phyloP scores from a whole-genome alignment of 345 rosid species.

The Lumnitzera racemosa region DNA sequence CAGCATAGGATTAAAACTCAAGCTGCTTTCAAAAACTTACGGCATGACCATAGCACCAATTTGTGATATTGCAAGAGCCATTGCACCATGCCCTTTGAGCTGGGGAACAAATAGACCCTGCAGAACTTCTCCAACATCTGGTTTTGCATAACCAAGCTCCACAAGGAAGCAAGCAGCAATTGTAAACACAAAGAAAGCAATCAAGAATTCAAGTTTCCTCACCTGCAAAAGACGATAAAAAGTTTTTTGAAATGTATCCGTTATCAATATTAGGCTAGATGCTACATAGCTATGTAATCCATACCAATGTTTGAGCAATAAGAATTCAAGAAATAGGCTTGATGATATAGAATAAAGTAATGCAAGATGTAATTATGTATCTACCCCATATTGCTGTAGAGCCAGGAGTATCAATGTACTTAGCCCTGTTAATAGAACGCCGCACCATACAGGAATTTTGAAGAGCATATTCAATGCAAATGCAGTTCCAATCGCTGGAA shows the following conservation, averaged over 20 bases:
- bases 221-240: too few relatives aligned
- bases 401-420: conserved; percentile 21
- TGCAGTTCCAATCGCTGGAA: conserved; percentile 24
- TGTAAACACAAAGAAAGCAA: conserved; percentile 25
- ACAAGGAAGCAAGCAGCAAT: conserved; percentile 39
- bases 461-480: conserved; percentile 21
- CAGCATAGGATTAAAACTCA: neutral
- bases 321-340: neutral
- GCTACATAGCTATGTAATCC: too few relatives aligned
- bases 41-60: conserved; percentile 45
- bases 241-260: too few relatives aligned
- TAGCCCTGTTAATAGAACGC: conserved; percentile 17
- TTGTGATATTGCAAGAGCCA: conserved; percentile 36
- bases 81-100: conserved; percentile 26
- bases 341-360: neutral
- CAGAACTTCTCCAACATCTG: conserved; percentile 20
- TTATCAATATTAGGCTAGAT: too few relatives aligned
- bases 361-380: neutral
- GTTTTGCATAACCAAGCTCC: conserved; percentile 32
- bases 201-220: conserved; percentile 31
- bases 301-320: too few relatives aligned
- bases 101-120: conserved; percentile 35
- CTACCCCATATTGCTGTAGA: conserved; percentile 19
- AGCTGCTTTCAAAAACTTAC: conserved; percentile 8
- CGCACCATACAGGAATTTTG: conserved; percentile 20